Evolutionary conservation across 352 stramenopile genomes (phyloP).

Genomic region (Pelagophyceae sp.): DNA sequence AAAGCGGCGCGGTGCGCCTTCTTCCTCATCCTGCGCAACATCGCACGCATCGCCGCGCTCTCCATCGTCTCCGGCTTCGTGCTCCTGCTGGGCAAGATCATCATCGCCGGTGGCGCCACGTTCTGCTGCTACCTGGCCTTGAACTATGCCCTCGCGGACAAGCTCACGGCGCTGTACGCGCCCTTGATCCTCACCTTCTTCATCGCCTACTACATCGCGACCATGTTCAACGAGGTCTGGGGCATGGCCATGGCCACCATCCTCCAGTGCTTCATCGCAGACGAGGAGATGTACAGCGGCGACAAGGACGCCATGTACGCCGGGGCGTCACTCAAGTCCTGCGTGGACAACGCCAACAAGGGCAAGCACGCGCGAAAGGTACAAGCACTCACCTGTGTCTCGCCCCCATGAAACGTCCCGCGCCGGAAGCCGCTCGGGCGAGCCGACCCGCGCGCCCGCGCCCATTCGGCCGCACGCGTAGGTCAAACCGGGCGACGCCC

Average conservation of each 20-base stretch:
- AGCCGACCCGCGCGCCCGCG: too few relatives aligned
- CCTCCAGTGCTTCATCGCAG: conserved; percentile 87
- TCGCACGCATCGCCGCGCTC: conserved; percentile 71
- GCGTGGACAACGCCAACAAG: conserved; percentile 9
- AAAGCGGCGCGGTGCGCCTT: conserved; percentile 83
- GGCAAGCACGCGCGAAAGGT: conserved; percentile 7
- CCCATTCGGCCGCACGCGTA: too few relatives aligned
- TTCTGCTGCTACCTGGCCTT: conserved; percentile 40
- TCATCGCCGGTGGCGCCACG: conserved; percentile 46
- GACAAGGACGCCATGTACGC: conserved; percentile 28
- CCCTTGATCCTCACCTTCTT: conserved; percentile 76
- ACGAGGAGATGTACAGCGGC: conserved; percentile 72
- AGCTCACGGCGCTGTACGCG: conserved; percentile 65
- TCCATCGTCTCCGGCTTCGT: conserved; percentile 76
- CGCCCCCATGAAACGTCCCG: too few relatives aligned
- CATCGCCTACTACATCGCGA: conserved; percentile 79
- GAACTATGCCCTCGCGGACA: conserved; percentile 38
- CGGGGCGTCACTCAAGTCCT: not conserved
- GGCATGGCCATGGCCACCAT: conserved; percentile 88
- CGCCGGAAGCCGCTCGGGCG: too few relatives aligned
- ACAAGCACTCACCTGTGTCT: too few relatives aligned
- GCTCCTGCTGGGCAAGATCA: conserved; percentile 79
- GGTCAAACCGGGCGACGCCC: too few relatives aligned
- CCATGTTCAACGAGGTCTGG: conserved; percentile 85
- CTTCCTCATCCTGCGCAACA: conserved; percentile 86